Conservation (phyloP, 352 stramenopile species). For the Globisporangium heterothallicum region DNA sequence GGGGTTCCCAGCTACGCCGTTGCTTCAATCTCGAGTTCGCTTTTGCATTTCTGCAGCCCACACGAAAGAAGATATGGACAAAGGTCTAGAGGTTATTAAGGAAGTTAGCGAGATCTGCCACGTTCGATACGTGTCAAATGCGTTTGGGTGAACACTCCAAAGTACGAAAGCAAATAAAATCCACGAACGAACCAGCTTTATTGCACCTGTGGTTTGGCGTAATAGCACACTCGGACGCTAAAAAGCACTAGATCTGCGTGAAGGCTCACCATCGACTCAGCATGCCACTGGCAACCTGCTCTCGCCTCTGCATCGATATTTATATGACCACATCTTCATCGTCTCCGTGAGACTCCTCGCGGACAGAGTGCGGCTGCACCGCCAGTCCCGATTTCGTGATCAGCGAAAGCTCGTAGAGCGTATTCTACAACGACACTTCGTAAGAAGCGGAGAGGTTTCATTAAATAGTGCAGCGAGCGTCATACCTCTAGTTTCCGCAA, state of each 20-base stretch:
- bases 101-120: slow-evolving; percentile 60
- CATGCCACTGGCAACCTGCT: neutral
- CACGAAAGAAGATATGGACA: slow-evolving; percentile 82
- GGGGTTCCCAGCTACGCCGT: slow-evolving; percentile 89
- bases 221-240: neutral
- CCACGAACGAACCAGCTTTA: neutral
- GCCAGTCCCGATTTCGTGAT: slow-evolving; percentile 55
- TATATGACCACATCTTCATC: slow-evolving; percentile 3
- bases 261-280: neutral
- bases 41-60: slow-evolving; percentile 93
- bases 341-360: slow-evolving; percentile 7
- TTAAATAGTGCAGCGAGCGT: no score
- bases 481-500: slow-evolving; percentile 88
- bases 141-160: slow-evolving; percentile 14
- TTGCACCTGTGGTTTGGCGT: neutral
- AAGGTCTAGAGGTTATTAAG: slow-evolving; percentile 76
- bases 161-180: slow-evolving; percentile 6
- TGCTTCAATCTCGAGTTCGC: slow-evolving; percentile 78
- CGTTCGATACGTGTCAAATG: slow-evolving; percentile 21
- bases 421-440: slow-evolving; percentile 66
- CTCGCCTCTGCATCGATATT: neutral
- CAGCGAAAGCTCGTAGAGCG: slow-evolving; percentile 92
- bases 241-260: no score
- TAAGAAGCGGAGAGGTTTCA: no score
- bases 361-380: slow-evolving; percentile 30